Evolutionary conservation across 345 rosid species (phyloP).

Genomic region (Microthlaspi erraticum): DNA sequence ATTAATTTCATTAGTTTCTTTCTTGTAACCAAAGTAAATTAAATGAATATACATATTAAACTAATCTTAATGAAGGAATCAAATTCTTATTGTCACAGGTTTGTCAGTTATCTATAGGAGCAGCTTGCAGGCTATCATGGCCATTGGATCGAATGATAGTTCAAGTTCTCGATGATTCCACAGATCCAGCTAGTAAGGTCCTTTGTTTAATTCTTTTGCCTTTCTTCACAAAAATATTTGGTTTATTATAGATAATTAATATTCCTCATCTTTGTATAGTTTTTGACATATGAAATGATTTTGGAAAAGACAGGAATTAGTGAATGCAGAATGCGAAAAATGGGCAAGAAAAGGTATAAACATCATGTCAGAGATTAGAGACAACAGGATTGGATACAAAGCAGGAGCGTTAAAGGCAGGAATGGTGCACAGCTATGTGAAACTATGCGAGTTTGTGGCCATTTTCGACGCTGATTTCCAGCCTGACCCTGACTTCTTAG

Average conservation of each 20-base stretch:
- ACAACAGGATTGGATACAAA: conserved; percentile 61
- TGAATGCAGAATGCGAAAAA: conserved; percentile 46
- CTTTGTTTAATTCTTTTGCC: conserved; percentile 26
- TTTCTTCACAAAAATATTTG: not conserved
- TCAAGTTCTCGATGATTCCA: conserved; percentile 75
- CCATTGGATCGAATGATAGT: conserved; percentile 63
- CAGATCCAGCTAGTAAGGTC: conserved; percentile 68
- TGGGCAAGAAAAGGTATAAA: conserved; percentile 49
- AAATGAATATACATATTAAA: not conserved
- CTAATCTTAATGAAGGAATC: conserved; percentile 2
- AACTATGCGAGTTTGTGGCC: conserved; percentile 54
- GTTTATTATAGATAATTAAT: not conserved
- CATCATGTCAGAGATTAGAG: conserved; percentile 49
- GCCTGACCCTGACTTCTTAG: conserved; percentile 56
- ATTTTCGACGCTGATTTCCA: conserved; percentile 67
- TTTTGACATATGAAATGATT: conserved; percentile 28
- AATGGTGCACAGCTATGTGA: conserved; percentile 62
- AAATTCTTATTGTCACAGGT: conserved; percentile 50
- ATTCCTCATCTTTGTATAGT: not conserved
- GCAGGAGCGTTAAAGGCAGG: conserved; percentile 64
- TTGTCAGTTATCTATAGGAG: conserved; percentile 67
- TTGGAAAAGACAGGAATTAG: conserved; percentile 42
- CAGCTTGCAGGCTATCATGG: conserved; percentile 70
- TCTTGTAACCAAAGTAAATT: not conserved
- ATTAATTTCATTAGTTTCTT: not conserved